Evolutionary conservation across 1,284 basidiomycete species (phyloP), one percentile per base, ranked within the genome.

Genomic region (Sphagnurus paluster): DNA sequence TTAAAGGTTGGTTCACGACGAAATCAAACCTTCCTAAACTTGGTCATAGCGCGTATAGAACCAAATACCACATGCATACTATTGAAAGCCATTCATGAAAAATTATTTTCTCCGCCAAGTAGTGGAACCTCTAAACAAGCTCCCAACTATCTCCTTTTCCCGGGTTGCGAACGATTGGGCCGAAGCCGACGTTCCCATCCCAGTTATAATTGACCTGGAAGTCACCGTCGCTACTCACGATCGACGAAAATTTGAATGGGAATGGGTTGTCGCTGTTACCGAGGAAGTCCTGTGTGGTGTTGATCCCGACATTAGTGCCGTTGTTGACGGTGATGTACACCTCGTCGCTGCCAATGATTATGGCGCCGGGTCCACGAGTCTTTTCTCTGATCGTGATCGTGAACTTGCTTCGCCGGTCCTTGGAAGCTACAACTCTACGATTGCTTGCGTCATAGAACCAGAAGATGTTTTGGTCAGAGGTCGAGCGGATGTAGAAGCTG

Each of bases 401-500:
- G 30, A 52, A 52, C 30, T 44, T 48, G 34, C 42, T 52, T 26
- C 46, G 50, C 10, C 34, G 33, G 24, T 29, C 25, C 28, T 29
- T 36, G 20, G 50, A 52, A 6, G 39, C 35, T 13, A 37, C 14
- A 14, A 52, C 14, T 4, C 9, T 7, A 9, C 29, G 4, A 5
- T 19, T 36, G n/a, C 28, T n/a, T 11, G 9, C 10, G 16, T 48
- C 32, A 14, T 39, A 49, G 19, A 38, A 46, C 50, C 50, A 52
- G 24, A 29, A 52, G 19, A 20, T 30, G 24, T 46, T 21, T 5
- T 33, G 25, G 4, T 43, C 23, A 20, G 39, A 25, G 14, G 24
- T 19, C 4, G 50, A 52, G 11, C 39, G 46, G 16, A 49, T 45
- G 29, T 35, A 49, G 40, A 49, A 52, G 5, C 50, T 52, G 16